Base-by-base conservation (phyloP, 495 filamentous ascomycete genomes). In the Penicillium canariense region DNA sequence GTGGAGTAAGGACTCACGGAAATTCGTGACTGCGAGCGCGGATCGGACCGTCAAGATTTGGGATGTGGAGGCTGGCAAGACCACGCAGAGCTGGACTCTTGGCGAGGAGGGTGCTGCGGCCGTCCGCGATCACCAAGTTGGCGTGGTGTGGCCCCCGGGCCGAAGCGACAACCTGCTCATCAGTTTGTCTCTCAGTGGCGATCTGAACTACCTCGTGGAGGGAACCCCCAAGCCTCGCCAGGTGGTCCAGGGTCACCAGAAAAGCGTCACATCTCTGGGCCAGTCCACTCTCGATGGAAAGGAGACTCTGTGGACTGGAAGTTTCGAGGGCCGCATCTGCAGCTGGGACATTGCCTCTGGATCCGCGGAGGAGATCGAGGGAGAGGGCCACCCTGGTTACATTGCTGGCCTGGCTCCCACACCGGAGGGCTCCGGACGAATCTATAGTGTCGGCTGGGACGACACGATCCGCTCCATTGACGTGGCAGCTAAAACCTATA, bases 381-480 rank as follows among this genome's bases (percentile, higher is more conserved):
- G 94, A 17, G 83, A 89, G 22, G 68, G 77, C 12, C 94, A 96
- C 68, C 84, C 84, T 5, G 90, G 90, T 63, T 93, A 90, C 65
- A 83, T 97, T 50, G 82, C 88, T 8, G 88, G 87, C 22, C 84
- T 98, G 47, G 70, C 87, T 2, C 71, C 85, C 0, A 78, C 80
- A 14, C 50, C 71, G 3, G 71, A 76, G 48, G 77, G 81, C 9
- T 60, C 68, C 5, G 79, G 84, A 26, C 76, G 83, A 53, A 82
- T 90, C 26, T 91, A 89, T 73, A 94, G 88, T 71, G 87, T 92
- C 14, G 91, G 84, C 61, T 97, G 94, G 94, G 94, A 98, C 69
- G 94, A 98, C 68, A 92, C 89, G 5, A 81, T 96, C 32, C 88
- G 92, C 52, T 85, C 82, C 34, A 79, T 95, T 55, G 88, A 94